phyloP scores from a whole-genome alignment of 2,329 filamentous ascomycete species.

The Colletotrichum nymphaeae region DNA sequence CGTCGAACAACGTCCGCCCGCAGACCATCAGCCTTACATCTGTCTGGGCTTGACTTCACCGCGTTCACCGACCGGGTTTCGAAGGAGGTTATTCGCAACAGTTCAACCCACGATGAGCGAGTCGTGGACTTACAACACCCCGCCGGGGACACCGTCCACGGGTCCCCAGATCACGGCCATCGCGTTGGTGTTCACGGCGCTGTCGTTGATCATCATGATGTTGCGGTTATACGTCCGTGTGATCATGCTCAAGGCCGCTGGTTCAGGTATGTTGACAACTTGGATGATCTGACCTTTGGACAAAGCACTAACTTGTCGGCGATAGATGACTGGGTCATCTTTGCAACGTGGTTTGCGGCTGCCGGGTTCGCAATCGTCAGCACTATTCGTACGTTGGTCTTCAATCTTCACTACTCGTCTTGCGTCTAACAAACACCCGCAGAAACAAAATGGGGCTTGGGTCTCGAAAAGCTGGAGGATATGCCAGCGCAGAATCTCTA shows the following conservation, averaged over 20 bases:
- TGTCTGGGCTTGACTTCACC: not conserved
- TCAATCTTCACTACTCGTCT: not conserved
- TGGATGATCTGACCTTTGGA: not conserved
- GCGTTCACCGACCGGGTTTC: not conserved
- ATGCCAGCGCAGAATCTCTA: conserved; percentile 51
- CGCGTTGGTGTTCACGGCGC: conserved; percentile 42
- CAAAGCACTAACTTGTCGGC: not conserved
- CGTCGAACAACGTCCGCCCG: not conserved
- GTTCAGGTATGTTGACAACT: conserved; percentile 40
- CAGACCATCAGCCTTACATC: conserved; percentile 6
- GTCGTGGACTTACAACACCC: conserved; percentile 51
- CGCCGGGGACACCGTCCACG: conserved; percentile 44
- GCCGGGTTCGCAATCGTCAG: conserved; percentile 50
- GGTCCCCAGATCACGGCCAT: conserved; percentile 46
- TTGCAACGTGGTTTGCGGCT: conserved; percentile 41
- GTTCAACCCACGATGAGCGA: conserved; percentile 7
- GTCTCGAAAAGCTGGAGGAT: conserved; percentile 47
- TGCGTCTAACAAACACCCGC: not conserved
- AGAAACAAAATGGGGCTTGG: conserved; percentile 59
- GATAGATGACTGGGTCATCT: conserved; percentile 38
- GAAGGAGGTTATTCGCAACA: not conserved
- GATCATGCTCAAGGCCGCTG: conserved; percentile 48
- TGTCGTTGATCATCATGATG: conserved; percentile 45
- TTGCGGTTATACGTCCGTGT: conserved; percentile 50
- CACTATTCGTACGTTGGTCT: conserved; percentile 46